Percentiles rank a stretch among this genome's conserved stretches.
Conservation (phyloP, 306 rosid genomes). For the Quercus bicolor region DNA sequence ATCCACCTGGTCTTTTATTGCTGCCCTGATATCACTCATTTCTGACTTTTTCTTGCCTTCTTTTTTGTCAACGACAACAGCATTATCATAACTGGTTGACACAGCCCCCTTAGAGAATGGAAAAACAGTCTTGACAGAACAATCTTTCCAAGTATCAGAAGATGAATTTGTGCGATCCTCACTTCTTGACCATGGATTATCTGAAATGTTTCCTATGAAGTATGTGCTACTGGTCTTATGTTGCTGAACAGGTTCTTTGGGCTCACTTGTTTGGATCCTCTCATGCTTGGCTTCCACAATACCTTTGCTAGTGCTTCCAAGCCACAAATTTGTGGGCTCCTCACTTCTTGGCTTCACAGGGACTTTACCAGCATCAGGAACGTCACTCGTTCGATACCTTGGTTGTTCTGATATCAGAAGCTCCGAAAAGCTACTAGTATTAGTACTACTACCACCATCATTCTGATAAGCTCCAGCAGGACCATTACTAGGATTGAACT, state of each 20-base stretch:
- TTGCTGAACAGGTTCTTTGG: conserved; percentile 52
- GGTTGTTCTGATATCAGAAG: conserved; percentile 41
- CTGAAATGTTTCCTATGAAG: conserved; percentile 54
- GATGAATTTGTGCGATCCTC: conserved; percentile 54
- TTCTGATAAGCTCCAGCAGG: conserved; percentile 39
- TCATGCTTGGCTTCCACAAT: conserved; percentile 42
- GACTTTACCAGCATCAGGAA: conserved; percentile 37
- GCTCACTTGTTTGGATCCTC: conserved; percentile 41
- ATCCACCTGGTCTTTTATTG: conserved; percentile 77
- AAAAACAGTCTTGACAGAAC: conserved; percentile 75
- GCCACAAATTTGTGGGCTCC: conserved; percentile 55
- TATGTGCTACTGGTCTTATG: conserved; percentile 41
- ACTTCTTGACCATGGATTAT: conserved; percentile 62
- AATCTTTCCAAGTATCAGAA: conserved; percentile 70
- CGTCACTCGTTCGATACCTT: conserved; percentile 37
- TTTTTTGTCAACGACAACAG: conserved; percentile 45
- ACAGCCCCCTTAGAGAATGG: conserved; percentile 64
- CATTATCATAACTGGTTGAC: conserved; percentile 46
- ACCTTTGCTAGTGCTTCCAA: conserved; percentile 58
- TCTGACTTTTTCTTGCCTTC: conserved; percentile 65
- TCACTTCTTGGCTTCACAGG: conserved; percentile 43
- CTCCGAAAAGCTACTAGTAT: conserved; percentile 27
- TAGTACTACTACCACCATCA: conserved; percentile 38
- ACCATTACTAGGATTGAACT: conserved; percentile 61
- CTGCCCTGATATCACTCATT: conserved; percentile 49